Percentiles rank a stretch among this genome's conserved stretches.
phyloP scores from a whole-genome alignment of 1,284 basidiomycete species.

The Melanopsichium pennsylvanicum region DNA sequence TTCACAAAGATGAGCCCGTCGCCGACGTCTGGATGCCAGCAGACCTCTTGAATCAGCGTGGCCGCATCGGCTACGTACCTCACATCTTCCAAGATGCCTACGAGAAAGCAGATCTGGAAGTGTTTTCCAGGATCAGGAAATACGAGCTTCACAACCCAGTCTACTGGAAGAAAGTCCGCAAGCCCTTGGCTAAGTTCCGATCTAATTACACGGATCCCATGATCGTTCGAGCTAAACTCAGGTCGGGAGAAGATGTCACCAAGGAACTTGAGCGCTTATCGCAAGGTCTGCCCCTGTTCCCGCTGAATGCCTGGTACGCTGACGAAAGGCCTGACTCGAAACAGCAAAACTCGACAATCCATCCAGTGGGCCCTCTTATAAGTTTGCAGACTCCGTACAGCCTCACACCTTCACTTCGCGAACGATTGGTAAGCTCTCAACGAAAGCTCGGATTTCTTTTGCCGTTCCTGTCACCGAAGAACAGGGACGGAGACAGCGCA shows the following conservation, averaged over 20 bases:
- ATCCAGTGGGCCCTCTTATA: background rate
- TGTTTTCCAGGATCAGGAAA: conserved; percentile 14
- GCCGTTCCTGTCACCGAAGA: conserved; percentile 12
- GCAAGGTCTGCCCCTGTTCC: conserved; percentile 19
- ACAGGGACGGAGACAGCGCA: background rate
- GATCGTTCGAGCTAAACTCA: conserved; percentile 19
- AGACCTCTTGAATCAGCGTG: too few species aligned
- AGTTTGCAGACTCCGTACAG: conserved; percentile 17
- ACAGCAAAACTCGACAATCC: too few species aligned
- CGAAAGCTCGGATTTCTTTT: conserved; percentile 16
- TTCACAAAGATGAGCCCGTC: conserved; percentile 13
- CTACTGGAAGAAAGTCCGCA: conserved; percentile 24
- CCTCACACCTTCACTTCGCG: conserved; percentile 16
- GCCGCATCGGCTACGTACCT: conserved; percentile 1
- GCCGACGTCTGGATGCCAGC: conserved; percentile 28
- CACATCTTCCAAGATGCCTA: conserved; percentile 16
- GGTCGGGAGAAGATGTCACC: conserved; percentile 19
- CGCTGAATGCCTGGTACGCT: too few species aligned
- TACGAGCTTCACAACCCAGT: conserved; percentile 15
- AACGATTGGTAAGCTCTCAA: conserved; percentile 10
- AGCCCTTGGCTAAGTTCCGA: conserved; percentile 10
- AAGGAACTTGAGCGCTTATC: conserved; percentile 28
- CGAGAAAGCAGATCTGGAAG: conserved; percentile 20
- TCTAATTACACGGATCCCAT: conserved; percentile 22
- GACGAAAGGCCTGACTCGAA: too few species aligned